Base-by-base conservation (phyloP, 1,284 basidiomycete species). In the Austroboletus sp. region DNA sequence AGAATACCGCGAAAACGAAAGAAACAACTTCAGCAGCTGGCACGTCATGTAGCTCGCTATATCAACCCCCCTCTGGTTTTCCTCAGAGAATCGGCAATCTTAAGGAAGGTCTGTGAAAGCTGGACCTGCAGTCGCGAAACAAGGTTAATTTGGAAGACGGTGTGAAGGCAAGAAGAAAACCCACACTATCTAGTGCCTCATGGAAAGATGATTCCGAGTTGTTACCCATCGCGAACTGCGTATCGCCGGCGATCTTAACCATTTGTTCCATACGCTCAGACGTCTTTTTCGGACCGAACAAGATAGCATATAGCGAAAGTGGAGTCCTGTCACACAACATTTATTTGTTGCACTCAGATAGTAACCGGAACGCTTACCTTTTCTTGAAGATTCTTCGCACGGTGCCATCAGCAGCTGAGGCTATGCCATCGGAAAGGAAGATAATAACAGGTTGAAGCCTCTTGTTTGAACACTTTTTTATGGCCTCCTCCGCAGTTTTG, bases 381-480 rank as follows among this genome's bases (percentile, higher is more conserved):
- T n/a, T n/a, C n/a, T n/a, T n/a, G n/a, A n/a, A n/a, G n/a, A n/a
- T n/a, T n/a, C n/a, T n/a, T n/a, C n/a, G n/a, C n/a, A n/a, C n/a
- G n/a, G n/a, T n/a, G n/a, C n/a, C n/a, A 41, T 78, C 71, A 0
- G 53, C 10, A 23, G 53, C 26, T 31, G 39, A 71, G 53, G 16
- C 53, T 32, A 53, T 70, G 66, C 76, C 79, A 49, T 80, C 78
- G 0, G 79, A 80, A 13, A 82, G 66, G 60, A 82, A 80, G 33
- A 82, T 72, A 26, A 81, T 59, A 15, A 81, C 71, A 0, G 79
- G 76, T 1, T 70, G 60, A 43, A 78, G 78, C n/a, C 75, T 70
- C 6, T 69, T 68, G 39, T 70, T 73, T 77, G 75, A 79, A 38
- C 73, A 57, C 2, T 48, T 51, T 31, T 61, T 56, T 69, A 82